phyloP scores from a whole-genome alignment of 78 protist genomes.

The Planoprotostelium fungivorum region DNA sequence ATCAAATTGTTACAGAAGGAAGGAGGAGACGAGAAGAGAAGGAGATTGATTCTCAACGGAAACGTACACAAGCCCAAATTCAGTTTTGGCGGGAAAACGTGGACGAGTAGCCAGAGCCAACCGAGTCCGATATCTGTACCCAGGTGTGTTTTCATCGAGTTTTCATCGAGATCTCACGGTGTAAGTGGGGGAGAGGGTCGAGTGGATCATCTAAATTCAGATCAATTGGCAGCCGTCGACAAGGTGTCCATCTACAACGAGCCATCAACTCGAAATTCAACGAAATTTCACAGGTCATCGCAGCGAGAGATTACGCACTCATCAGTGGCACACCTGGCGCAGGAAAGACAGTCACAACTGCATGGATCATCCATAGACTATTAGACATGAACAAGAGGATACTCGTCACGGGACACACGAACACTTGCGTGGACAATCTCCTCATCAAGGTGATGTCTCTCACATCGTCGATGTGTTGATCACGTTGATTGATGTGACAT shows the following conservation, averaged over 20 bases:
- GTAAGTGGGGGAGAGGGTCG: background rate
- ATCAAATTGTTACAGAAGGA: background rate
- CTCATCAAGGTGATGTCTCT: constrained; percentile 38
- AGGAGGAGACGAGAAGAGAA: background rate
- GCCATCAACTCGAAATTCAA: no score
- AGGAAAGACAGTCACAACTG: constrained; percentile 79
- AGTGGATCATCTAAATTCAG: background rate
- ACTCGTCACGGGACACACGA: constrained; percentile 71
- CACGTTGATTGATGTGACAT: background rate
- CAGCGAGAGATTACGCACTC: constrained; percentile 65
- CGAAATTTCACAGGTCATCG: no score
- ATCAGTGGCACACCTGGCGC: constrained; percentile 87
- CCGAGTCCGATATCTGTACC: background rate
- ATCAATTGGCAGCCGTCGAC: background rate
- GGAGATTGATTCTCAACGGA: background rate
- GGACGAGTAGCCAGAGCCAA: background rate
- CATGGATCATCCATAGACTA: constrained; percentile 13
- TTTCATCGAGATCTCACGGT: background rate
- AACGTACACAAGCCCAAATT: background rate
- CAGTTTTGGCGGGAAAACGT: no score
- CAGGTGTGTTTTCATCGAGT: background rate
- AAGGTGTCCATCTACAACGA: background rate
- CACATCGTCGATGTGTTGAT: background rate
- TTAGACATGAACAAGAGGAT: constrained; percentile 22
- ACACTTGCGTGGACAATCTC: constrained; percentile 73